Percentiles rank a stretch among this genome's conserved stretches.
phyloP scores from a whole-genome alignment of 305 asterid genomes.

The Fraxinus albicans region DNA sequence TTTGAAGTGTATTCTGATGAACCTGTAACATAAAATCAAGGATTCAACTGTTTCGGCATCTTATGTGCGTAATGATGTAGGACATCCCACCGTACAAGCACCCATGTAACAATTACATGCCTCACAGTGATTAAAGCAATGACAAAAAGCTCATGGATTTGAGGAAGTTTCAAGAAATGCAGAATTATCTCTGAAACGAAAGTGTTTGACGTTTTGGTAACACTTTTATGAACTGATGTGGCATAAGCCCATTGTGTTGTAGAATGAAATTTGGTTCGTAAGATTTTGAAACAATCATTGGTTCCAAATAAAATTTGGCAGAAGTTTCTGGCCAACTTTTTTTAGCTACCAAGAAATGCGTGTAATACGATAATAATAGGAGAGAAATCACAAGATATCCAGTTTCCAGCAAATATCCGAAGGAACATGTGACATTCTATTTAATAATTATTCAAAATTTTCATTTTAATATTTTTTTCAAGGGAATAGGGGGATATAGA shows the following conservation, averaged over 20 bases:
- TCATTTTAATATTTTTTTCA: neutral
- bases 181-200: too few species aligned
- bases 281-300: neutral
- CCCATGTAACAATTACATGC: too few species aligned
- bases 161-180: too few species aligned
- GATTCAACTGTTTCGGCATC: too few species aligned
- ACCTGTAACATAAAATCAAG: too few species aligned
- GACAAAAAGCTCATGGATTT: too few species aligned
- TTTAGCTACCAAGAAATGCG: slow-evolving; percentile 5
- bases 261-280: neutral
- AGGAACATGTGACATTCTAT: neutral
- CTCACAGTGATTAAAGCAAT: too few species aligned
- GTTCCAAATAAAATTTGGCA: neutral
- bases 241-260: neutral
- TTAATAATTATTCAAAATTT: neutral
- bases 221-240: neutral
- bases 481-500: neutral
- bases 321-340: neutral
- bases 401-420: neutral
- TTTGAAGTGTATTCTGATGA: too few species aligned
- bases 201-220: neutral
- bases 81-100: too few species aligned
- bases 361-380: neutral
- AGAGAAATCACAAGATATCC: slow-evolving; percentile 1
- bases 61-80: too few species aligned